phyloP scores from a whole-genome alignment of 495 filamentous ascomycete genomes.

The Aspergillus saccharolyticus region DNA sequence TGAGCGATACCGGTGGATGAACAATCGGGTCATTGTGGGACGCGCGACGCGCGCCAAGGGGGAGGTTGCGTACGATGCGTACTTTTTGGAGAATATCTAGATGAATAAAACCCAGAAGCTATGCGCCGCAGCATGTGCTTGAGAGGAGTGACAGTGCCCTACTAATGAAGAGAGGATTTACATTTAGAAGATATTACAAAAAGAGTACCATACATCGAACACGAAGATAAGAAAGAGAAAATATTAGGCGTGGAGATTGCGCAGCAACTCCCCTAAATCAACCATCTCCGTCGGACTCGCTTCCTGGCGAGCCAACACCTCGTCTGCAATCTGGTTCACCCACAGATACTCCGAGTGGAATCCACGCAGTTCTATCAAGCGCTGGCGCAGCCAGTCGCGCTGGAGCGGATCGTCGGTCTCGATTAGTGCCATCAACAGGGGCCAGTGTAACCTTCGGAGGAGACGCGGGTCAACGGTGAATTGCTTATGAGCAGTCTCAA shows the following conservation, averaged over 20 bases:
- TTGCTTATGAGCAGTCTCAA: constrained; percentile 38
- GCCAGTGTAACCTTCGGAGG: constrained; percentile 40
- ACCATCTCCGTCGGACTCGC: constrained; percentile 23
- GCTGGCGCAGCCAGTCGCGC: constrained; percentile 36
- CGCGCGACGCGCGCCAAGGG: constrained; percentile 25
- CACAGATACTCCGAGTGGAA: constrained; percentile 32
- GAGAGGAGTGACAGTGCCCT: constrained; percentile 6
- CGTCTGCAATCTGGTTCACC: constrained; percentile 33
- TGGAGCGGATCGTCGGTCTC: constrained; percentile 36
- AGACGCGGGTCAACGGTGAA: constrained; percentile 31
- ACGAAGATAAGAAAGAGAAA: background rate
- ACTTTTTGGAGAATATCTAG: constrained; percentile 23
- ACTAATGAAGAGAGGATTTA: no score
- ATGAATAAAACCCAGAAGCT: background rate
- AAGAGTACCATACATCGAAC: background rate
- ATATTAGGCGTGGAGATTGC: constrained; percentile 10
- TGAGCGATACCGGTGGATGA: constrained; percentile 33
- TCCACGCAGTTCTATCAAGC: constrained; percentile 29
- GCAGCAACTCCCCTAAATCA: constrained; percentile 33
- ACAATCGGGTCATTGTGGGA: constrained; percentile 29
- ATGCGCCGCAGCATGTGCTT: background rate
- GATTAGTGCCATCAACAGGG: constrained; percentile 41
- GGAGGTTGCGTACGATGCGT: constrained; percentile 30
- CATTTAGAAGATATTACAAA: constrained; percentile 16
- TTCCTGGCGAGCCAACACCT: constrained; percentile 31